phyloP scores from a whole-genome alignment of 371 early-diverging fungal species.

The Mortierella polycephala region DNA sequence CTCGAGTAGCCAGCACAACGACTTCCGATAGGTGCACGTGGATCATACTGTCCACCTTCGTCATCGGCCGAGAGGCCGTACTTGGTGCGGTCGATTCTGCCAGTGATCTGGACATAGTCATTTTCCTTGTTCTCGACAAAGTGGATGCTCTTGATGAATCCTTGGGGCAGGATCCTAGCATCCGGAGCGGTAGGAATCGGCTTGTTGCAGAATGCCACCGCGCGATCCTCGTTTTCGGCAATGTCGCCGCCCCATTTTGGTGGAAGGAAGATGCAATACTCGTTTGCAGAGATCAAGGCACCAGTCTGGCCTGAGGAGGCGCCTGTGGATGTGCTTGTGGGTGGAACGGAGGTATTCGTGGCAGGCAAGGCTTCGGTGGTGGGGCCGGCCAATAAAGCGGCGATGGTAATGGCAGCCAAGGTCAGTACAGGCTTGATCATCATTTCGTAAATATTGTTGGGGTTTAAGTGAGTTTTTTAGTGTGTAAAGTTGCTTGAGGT shows the following conservation, averaged over 20 bases:
- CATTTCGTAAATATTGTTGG: too few species aligned
- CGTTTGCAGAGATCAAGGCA: too few species aligned
- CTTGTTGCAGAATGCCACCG: slow-evolving; percentile 62
- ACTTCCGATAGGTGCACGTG: slow-evolving; percentile 31
- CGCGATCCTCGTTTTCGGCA: slow-evolving; percentile 60
- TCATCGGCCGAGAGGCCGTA: slow-evolving; percentile 41
- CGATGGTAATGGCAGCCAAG: too few species aligned
- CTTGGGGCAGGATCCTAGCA: slow-evolving; percentile 50
- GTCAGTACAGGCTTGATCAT: too few species aligned
- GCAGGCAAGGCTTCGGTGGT: too few species aligned
- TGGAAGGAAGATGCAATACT: slow-evolving; percentile 64
- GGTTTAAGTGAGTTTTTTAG: too few species aligned
- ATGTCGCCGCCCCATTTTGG: slow-evolving; percentile 57
- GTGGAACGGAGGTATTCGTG: too few species aligned
- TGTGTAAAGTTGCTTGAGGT: too few species aligned
- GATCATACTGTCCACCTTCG: slow-evolving; percentile 60
- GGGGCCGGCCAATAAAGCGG: too few species aligned
- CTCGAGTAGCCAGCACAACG: slow-evolving; percentile 51
- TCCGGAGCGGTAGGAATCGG: slow-evolving; percentile 39
- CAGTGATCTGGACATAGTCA: slow-evolving; percentile 57
- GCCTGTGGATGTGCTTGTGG: too few species aligned
- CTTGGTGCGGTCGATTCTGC: slow-evolving; percentile 39
- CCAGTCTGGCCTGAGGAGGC: too few species aligned
- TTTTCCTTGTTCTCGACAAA: slow-evolving; percentile 31
- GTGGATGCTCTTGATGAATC: slow-evolving; percentile 55